A percentile compares a stretch with the other conserved stretches of the same genome.
Evolutionary conservation across 2,329 filamentous ascomycete species (phyloP).

Genomic region (Talaromyces sp.): DNA sequence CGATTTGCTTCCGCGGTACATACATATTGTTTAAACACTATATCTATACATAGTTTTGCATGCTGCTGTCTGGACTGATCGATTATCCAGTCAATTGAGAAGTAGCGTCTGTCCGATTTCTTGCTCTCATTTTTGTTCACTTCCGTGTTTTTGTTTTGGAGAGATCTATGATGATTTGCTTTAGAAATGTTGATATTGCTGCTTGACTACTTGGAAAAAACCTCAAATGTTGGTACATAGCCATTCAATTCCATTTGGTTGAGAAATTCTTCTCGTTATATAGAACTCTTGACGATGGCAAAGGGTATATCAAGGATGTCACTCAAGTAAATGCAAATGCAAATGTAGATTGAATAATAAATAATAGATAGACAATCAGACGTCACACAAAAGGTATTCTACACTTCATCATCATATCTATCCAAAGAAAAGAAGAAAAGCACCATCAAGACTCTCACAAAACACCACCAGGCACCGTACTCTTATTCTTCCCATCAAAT

Average conservation of each 20-base stretch:
- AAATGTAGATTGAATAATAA: background rate
- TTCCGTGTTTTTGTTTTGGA: background rate
- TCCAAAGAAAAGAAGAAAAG: background rate
- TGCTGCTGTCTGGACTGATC: background rate
- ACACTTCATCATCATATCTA: slow-evolving; percentile 3
- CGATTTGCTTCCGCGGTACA: slow-evolving; percentile 5
- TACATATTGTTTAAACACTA: background rate
- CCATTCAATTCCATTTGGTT: background rate
- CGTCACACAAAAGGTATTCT: background rate
- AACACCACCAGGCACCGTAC: slow-evolving; percentile 14
- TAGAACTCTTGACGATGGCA: background rate
- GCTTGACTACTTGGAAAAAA: background rate
- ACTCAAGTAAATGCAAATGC: background rate
- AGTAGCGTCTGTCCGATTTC: background rate
- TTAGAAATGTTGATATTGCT: background rate
- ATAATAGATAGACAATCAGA: background rate
- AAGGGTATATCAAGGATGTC: background rate
- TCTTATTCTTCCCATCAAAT: slow-evolving; percentile 18
- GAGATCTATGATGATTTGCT: background rate
- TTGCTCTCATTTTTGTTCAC: background rate
- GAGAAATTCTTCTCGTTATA: background rate
- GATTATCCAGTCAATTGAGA: background rate
- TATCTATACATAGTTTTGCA: slow-evolving; percentile 5
- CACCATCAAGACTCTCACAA: slow-evolving; percentile 10
- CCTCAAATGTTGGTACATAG: background rate